A percentile compares a stretch with the other conserved stretches of the same genome.
Evolutionary conservation across 2,329 filamentous ascomycete species (phyloP).

Genomic region (Trichoderma sp.): DNA sequence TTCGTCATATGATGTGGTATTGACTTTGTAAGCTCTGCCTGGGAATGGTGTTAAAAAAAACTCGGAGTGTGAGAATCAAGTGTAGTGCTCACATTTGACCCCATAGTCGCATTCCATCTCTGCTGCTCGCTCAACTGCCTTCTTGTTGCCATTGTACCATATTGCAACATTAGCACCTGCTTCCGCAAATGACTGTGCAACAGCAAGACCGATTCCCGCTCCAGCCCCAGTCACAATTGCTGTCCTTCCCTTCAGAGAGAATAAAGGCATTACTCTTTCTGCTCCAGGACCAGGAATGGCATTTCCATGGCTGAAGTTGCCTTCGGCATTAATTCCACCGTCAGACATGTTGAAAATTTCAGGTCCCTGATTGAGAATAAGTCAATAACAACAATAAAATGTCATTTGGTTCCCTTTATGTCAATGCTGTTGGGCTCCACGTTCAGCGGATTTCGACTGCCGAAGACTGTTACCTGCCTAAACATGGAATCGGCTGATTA

Average conservation of each 20-base stretch:
- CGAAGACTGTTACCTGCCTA: neutral
- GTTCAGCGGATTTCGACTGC: neutral
- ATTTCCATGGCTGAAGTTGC: neutral
- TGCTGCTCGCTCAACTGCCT: neutral
- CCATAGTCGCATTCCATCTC: neutral
- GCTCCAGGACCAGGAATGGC: neutral
- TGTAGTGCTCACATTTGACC: neutral
- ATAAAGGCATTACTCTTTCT: neutral
- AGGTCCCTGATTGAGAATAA: neutral
- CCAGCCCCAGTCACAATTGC: neutral
- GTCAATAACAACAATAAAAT: neutral
- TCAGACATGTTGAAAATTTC: neutral
- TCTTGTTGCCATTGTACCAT: neutral
- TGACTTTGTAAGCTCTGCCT: neutral
- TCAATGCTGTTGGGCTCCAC: neutral
- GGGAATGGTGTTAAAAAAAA: neutral
- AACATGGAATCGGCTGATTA: neutral
- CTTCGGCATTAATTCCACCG: neutral
- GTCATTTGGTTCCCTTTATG: neutral
- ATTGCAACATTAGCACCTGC: neutral
- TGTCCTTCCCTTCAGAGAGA: neutral
- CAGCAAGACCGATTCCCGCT: neutral
- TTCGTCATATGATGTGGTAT: neutral
- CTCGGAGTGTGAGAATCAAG: neutral
- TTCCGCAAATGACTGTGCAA: neutral